Evolutionary conservation across 1,284 basidiomycete genomes (phyloP).

Genomic region (Vanrija humicola): DNA sequence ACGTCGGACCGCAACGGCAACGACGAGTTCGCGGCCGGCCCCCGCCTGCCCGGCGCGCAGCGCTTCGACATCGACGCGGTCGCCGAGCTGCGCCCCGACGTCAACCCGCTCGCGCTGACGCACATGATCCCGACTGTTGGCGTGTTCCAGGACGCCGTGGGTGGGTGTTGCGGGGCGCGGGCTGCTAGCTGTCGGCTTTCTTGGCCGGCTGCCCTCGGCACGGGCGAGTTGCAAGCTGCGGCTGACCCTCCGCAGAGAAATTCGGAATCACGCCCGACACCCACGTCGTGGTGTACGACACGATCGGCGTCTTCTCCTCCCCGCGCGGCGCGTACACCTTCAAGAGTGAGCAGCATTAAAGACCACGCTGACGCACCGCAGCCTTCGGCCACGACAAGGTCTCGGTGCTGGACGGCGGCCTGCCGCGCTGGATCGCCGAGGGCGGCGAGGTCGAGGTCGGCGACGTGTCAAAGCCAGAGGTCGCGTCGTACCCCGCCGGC

Average conservation of each 20-base stretch:
- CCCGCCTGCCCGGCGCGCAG: constrained; percentile 66
- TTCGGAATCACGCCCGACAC: constrained; percentile 70
- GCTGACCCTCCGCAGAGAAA: constrained; percentile 52
- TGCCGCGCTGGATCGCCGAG: constrained; percentile 76
- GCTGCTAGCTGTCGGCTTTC: too few relatives aligned
- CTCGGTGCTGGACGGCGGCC: constrained; percentile 81
- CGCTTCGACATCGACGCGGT: constrained; percentile 78
- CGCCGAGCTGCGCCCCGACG: constrained; percentile 52
- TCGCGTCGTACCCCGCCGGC: neutral
- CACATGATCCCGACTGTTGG: constrained; percentile 86
- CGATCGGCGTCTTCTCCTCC: constrained; percentile 79
- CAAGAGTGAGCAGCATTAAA: constrained; percentile 50
- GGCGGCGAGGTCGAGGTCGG: constrained; percentile 62
- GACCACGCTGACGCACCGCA: constrained; percentile 28
- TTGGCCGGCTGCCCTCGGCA: too few relatives aligned
- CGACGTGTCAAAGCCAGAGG: constrained; percentile 8
- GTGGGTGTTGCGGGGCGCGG: constrained; percentile 51
- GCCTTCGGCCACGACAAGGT: constrained; percentile 79
- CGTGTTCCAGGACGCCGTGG: constrained; percentile 73
- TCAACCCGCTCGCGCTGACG: constrained; percentile 65
- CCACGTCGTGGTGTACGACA: constrained; percentile 88
- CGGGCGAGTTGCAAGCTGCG: constrained; percentile 10
- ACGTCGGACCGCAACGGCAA: constrained; percentile 40
- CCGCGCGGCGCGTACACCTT: constrained; percentile 91
- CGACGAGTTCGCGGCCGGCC: constrained; percentile 43